A percentile compares a stretch with the other conserved stretches of the same genome.
phyloP scores from a whole-genome alignment of 805 yeast species.

The Candida xiaguanensis region DNA sequence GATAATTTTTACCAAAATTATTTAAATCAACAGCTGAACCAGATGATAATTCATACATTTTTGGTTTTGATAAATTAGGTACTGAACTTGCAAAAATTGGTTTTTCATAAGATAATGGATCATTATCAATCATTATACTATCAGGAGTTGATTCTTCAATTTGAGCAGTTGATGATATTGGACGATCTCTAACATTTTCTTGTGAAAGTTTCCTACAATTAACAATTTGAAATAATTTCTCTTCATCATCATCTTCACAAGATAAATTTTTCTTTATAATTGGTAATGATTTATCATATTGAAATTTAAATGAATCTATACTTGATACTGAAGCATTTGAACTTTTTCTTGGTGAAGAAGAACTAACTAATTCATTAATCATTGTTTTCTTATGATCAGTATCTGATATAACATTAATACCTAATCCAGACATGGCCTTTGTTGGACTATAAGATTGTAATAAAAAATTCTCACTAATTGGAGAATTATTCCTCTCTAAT shows the following conservation, averaged over 20 bases:
- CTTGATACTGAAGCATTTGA: neutral
- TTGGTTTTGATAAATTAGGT: slow-evolving; percentile 5
- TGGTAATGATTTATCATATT: slow-evolving; percentile 9
- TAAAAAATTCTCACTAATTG: slow-evolving; percentile 17
- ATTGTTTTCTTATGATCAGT: slow-evolving; percentile 3
- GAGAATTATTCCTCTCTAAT: slow-evolving; percentile 21
- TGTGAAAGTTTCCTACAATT: slow-evolving; percentile 5
- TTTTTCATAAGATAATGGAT: slow-evolving; percentile 1
- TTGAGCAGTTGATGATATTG: slow-evolving; percentile 18
- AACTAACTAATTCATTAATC: neutral
- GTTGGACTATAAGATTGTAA: slow-evolving; percentile 14
- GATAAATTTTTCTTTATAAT: slow-evolving; percentile 10
- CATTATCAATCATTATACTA: neutral
- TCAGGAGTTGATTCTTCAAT: slow-evolving; percentile 4
- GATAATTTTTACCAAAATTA: slow-evolving; percentile 36
- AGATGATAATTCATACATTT: slow-evolving; percentile 16
- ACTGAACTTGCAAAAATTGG: slow-evolving; percentile 6
- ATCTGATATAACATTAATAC: slow-evolving; percentile 24
- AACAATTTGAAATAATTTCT: slow-evolving; percentile 8
- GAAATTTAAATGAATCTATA: neutral
- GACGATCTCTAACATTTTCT: slow-evolving; percentile 13
- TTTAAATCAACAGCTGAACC: slow-evolving; percentile 39
- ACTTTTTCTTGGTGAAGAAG: neutral
- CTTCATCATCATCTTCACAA: slow-evolving; percentile 8
- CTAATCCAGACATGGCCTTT: slow-evolving; percentile 28